phyloP scores from a whole-genome alignment of 305 asterid species.

The Fraxinus nigra region DNA sequence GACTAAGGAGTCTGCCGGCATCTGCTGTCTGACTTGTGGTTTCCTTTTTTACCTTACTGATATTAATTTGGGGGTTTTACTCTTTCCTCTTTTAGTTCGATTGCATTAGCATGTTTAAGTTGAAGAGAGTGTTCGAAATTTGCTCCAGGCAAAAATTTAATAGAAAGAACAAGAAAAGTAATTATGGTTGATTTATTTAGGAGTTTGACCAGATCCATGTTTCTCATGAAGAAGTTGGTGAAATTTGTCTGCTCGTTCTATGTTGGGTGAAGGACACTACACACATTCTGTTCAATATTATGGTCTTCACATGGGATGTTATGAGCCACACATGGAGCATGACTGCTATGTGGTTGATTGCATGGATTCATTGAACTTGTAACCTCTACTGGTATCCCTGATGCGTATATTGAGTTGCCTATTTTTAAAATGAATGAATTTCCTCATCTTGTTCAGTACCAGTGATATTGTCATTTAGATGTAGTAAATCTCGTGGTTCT shows the following conservation, averaged over 20 bases:
- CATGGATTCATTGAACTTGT: background rate
- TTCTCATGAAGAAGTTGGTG: constrained; percentile 1
- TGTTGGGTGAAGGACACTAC: background rate
- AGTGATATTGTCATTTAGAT: background rate
- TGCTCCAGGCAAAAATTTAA: background rate
- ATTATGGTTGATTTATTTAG: background rate
- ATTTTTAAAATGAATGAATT: background rate
- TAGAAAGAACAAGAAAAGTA: background rate
- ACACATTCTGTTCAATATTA: background rate
- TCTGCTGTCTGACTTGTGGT: background rate
- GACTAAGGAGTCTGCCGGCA: background rate
- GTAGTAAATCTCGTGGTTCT: background rate
- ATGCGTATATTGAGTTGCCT: background rate
- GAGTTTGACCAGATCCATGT: background rate
- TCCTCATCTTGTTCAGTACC: background rate
- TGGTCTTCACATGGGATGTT: background rate
- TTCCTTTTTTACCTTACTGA: background rate
- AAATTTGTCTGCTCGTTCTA: background rate
- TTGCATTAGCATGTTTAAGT: background rate
- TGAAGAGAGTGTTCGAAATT: background rate
- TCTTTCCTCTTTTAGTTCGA: background rate
- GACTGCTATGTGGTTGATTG: background rate
- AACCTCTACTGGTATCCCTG: background rate
- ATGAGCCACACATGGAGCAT: background rate
- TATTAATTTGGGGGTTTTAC: constrained; percentile 1